Evolutionary conservation across 192 early-diverging fungal genomes (phyloP), one percentile per base, ranked within the genome.

Genomic region (Entomortierella beljakovae): DNA sequence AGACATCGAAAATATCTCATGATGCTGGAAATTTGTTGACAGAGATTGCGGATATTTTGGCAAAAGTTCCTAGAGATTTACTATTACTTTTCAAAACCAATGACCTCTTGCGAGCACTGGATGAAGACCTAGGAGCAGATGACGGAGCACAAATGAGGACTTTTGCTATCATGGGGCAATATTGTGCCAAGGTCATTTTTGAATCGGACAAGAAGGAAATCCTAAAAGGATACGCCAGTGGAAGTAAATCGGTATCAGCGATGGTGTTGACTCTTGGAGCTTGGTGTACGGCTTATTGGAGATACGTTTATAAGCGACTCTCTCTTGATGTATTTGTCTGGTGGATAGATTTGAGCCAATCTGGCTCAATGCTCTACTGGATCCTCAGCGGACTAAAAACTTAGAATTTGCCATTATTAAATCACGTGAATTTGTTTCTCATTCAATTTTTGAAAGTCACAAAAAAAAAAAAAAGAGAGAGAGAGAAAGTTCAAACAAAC

Each of bases 1-100:
- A 71, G 55, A 71, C 61, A 13, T 63, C 61, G 42, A 71, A 63
- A 33, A 62, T 71, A 23, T 62, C 61, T 13, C 28, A 55, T 3
- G 69, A 95, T 59, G 70, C 70, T 29, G 70, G 70, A 22, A 71
- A 71, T 29, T 63, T 53, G 70, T 5, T 71, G 28, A 71, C 83
- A 15, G 89, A 95, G 28, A 91, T 98, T 59, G 87, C 92, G 1
- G 92, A 95, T 16, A 89, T 96, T 7, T 67, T 98, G 37, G 87
- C 93, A 0, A 89, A 88, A 20, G 86, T 96, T 22, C 94, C 96
- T 0, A 88, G 94, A 0, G 90, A 93, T 38, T 84, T 98, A 9
- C 80, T 97, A 4, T 81, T 98, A 43, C 81, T 98, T 20, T 86
- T 98, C 61, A 98, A 96, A 73, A 96, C 95, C 6, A 95, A 96